phyloP scores from a whole-genome alignment of 2,329 filamentous ascomycete genomes.

The Colletotrichum eleusines region DNA sequence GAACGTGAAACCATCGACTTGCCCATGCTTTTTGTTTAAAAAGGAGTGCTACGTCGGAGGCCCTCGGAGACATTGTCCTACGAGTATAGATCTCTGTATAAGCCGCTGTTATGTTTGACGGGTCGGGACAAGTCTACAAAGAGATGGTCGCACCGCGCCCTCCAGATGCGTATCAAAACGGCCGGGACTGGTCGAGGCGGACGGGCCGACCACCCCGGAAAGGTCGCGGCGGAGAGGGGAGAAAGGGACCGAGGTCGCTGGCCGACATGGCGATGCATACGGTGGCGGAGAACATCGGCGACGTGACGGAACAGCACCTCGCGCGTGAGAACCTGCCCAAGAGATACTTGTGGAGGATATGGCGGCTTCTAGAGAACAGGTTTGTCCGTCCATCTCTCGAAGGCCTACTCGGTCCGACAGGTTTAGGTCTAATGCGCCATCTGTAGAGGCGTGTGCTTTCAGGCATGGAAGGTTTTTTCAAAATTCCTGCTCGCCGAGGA shows the following conservation, averaged over 20 bases:
- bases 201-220: conserved; percentile 46
- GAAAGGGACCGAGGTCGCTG: conserved; percentile 52
- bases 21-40: neutral
- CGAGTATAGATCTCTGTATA: neutral
- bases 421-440: conserved; percentile 13
- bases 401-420: neutral
- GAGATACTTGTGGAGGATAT: conserved; percentile 53
- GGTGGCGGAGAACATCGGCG: conserved; percentile 53
- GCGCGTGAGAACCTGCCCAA: conserved; percentile 49
- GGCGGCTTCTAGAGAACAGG: conserved; percentile 56
- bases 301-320: conserved; percentile 51
- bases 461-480: conserved; percentile 57
- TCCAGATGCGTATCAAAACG: conserved; percentile 42
- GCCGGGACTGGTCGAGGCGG: conserved; percentile 52
- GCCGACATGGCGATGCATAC: conserved; percentile 55
- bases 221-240: conserved; percentile 44
- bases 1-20: neutral
- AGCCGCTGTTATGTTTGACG: conserved; percentile 49
- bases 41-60: neutral
- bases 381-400: conserved; percentile 43
- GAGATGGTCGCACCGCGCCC: conserved; percentile 53
- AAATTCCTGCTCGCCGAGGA: conserved; percentile 49
- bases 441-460: conserved; percentile 52
- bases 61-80: neutral
- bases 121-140: conserved; percentile 52